These are phyloP conservation scores for Beauveria medogensis DNA, from an alignment of 2,329 filamentous ascomycete species.

Conservation along the genomic window DNA sequence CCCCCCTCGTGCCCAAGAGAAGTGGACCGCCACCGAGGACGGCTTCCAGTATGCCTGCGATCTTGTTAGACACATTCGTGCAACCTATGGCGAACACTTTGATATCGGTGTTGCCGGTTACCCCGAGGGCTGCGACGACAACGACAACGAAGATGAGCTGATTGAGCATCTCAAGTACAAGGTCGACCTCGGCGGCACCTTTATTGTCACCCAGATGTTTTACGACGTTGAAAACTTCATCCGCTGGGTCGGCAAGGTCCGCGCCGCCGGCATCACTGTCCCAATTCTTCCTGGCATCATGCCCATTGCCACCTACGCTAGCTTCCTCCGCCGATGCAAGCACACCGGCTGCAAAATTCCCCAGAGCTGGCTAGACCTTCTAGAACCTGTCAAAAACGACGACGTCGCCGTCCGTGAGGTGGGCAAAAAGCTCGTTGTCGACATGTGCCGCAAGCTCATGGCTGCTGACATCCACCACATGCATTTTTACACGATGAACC, in stretches of 20 bases:
- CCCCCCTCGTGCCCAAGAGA: conserved; percentile 85
- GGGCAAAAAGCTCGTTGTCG: conserved; percentile 76
- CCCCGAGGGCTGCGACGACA: conserved; percentile 90
- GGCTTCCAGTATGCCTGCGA: conserved; percentile 91
- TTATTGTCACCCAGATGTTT: conserved; percentile 99
- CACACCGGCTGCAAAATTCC: conserved; percentile 88
- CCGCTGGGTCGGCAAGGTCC: conserved; percentile 79
- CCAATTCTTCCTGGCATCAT: conserved; percentile 84
- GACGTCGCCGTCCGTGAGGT: conserved; percentile 86
- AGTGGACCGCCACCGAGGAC: conserved; percentile 81
- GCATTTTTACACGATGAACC: conserved; percentile 99
- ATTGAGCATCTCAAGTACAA: conserved; percentile 95
- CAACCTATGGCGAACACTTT: conserved; percentile 67
- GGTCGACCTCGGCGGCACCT: conserved; percentile 85
- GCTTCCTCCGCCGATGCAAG: conserved; percentile 80
- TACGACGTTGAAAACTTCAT: conserved; percentile 96
- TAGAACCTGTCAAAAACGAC: conserved; percentile 95
- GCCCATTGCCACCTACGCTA: conserved; percentile 85
- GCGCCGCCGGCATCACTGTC: conserved; percentile 73
- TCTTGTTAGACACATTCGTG: conserved; percentile 74
- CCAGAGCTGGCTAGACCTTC: conserved; percentile 65
- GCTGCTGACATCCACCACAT: conserved; percentile 76
- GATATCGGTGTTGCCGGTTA: conserved; percentile 97
- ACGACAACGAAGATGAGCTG: conserved; percentile 74
- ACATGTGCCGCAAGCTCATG: conserved; percentile 83